phyloP scores from a whole-genome alignment of 2,329 filamentous ascomycete species.

The Periconia macrospinosa region DNA sequence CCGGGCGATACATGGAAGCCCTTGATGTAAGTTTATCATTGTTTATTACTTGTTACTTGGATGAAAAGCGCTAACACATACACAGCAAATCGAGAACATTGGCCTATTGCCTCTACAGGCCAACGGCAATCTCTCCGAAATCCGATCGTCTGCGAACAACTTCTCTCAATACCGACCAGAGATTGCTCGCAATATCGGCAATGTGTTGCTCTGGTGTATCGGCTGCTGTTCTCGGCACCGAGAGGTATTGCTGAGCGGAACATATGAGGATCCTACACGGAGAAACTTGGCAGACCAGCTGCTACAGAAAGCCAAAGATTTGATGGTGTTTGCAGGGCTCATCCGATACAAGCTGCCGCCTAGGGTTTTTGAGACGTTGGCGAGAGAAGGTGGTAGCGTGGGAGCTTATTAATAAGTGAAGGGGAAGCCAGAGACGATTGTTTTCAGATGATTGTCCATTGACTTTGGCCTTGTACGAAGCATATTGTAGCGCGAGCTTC shows the following conservation, averaged over 20 bases:
- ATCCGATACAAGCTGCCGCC: conserved; percentile 88
- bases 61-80: conserved; percentile 15
- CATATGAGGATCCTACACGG: conserved; percentile 69
- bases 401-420: conserved; percentile 25
- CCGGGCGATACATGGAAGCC: conserved; percentile 61
- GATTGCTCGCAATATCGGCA: conserved; percentile 86
- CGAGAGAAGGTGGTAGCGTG: conserved; percentile 64
- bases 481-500: no score
- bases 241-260: conserved; percentile 63
- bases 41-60: background rate
- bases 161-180: conserved; percentile 79
- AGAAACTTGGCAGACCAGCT: conserved; percentile 64
- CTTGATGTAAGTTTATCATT: conserved; percentile 60
- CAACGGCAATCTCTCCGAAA: conserved; percentile 71
- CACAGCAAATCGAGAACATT: conserved; percentile 70
- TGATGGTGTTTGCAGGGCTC: conserved; percentile 92
- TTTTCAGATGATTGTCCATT: background rate
- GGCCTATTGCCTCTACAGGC: conserved; percentile 80
- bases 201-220: conserved; percentile 92
- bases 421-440: background rate
- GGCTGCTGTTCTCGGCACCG: conserved; percentile 80
- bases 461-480: background rate
- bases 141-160: conserved; percentile 77
- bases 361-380: conserved; percentile 84
- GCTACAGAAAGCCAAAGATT: conserved; percentile 79